phyloP scores from a whole-genome alignment of 768 basidiomycete genomes.

The Rhizopogon vesiculosus region DNA sequence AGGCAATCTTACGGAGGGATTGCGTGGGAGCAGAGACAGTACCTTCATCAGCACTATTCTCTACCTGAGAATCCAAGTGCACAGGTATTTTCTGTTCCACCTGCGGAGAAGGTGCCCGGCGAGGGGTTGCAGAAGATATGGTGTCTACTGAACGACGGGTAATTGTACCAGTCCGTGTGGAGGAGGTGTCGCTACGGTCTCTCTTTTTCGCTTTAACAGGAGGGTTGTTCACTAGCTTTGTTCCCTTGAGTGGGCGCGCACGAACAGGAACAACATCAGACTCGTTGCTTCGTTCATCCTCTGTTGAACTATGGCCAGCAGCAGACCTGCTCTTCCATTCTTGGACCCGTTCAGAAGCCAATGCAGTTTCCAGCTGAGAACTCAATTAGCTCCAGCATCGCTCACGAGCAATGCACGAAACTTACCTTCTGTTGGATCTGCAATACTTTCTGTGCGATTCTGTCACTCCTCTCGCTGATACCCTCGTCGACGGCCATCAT shows the following conservation, averaged over 20 bases:
- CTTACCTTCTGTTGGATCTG: slow-evolving; percentile 89
- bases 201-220: slow-evolving; percentile 35
- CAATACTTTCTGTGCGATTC: slow-evolving; percentile 82
- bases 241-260: slow-evolving; percentile 34
- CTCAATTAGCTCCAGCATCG: slow-evolving; percentile 2
- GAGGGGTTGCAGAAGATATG: slow-evolving; percentile 17
- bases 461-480: slow-evolving; percentile 80
- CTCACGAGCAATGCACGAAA: slow-evolving; percentile 1
- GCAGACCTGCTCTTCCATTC: slow-evolving; percentile 26
- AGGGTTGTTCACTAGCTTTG: slow-evolving; percentile 29
- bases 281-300: slow-evolving; percentile 55
- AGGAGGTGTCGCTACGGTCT: slow-evolving; percentile 61
- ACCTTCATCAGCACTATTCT: slow-evolving; percentile 10
- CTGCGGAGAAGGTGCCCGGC: slow-evolving; percentile 22
- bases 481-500: slow-evolving; percentile 87
- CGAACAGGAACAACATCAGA: slow-evolving; percentile 42
- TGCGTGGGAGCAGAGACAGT: slow-evolving; percentile 18
- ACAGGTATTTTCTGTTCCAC: slow-evolving; percentile 31
- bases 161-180: slow-evolving; percentile 42
- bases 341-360: slow-evolving; percentile 50
- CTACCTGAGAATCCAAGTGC: slow-evolving; percentile 36
- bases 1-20: slow-evolving; percentile 29
- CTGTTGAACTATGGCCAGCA: slow-evolving; percentile 20
- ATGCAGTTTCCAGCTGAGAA: slow-evolving; percentile 67
- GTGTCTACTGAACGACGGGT: slow-evolving; percentile 21